These are phyloP conservation scores for Bjerkandera adusta DNA, from an alignment of 1,284 basidiomycete species.

Conservation along the genomic window DNA sequence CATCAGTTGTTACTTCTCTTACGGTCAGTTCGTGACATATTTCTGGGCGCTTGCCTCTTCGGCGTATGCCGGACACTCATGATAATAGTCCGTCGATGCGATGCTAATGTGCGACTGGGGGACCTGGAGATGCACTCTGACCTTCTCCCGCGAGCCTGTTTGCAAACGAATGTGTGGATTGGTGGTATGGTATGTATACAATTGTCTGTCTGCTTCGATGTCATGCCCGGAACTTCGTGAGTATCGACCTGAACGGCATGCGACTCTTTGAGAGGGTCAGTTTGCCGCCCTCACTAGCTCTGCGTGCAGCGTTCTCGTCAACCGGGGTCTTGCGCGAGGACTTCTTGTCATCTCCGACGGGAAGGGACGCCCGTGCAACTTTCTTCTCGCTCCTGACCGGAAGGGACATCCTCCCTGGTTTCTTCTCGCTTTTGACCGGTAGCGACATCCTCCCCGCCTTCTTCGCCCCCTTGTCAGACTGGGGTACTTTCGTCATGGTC, in stretches of 20 bases:
- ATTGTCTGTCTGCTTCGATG: not conserved
- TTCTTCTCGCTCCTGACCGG: not conserved
- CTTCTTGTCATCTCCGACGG: constrained; percentile 8
- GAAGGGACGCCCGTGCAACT: too few relatives aligned
- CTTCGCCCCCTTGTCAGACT: constrained; percentile 9
- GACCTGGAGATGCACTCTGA: too few relatives aligned
- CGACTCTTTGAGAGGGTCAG: constrained; percentile 19
- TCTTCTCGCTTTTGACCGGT: too few relatives aligned
- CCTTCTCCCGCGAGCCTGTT: too few relatives aligned
- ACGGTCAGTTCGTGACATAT: too few relatives aligned
- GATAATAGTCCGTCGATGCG: too few relatives aligned
- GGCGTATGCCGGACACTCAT: too few relatives aligned
- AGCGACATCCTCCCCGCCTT: too few relatives aligned
- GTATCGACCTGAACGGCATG: constrained; percentile 28
- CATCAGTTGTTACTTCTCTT: too few relatives aligned
- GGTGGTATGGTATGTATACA: not conserved
- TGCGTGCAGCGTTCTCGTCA: constrained; percentile 13
- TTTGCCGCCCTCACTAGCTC: constrained; percentile 6
- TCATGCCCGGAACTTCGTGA: constrained; percentile 27
- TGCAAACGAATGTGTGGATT: not conserved
- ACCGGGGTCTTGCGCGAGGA: too few relatives aligned
- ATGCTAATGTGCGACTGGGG: too few relatives aligned
- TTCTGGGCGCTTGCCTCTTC: too few relatives aligned
- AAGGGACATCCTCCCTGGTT: constrained; percentile 7
- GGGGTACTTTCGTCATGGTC: constrained; percentile 14